A percentile compares a stretch with the other conserved stretches of the same genome.
Conservation (phyloP, 805 yeast genomes). For the Candida ascalaphidarum region DNA sequence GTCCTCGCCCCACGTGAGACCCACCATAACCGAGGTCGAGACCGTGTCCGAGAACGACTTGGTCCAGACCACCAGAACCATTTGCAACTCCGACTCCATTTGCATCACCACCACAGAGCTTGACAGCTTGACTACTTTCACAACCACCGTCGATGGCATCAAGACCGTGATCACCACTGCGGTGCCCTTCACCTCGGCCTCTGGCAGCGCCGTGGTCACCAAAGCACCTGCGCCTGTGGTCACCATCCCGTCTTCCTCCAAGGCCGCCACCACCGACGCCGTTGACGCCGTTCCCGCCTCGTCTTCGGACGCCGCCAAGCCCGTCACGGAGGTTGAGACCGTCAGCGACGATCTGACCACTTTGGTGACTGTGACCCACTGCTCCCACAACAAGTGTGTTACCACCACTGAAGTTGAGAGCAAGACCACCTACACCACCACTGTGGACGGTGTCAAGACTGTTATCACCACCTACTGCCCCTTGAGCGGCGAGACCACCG, state of each 20-base stretch:
- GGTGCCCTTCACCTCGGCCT: constrained; percentile 12
- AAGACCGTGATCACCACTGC: constrained; percentile 29
- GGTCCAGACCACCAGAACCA: constrained; percentile 16
- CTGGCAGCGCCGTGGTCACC: background rate
- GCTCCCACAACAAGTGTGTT: constrained; percentile 17
- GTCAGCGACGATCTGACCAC: constrained; percentile 3
- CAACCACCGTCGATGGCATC: constrained; percentile 29
- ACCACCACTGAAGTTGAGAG: constrained; percentile 6
- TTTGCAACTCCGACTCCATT: constrained; percentile 23
- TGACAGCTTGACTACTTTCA: constrained; percentile 22
- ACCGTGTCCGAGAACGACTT: constrained; percentile 8
- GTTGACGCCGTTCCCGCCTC: constrained; percentile 1
- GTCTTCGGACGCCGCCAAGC: constrained; percentile 1
- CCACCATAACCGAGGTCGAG: constrained; percentile 2
- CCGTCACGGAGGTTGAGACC: constrained; percentile 1
- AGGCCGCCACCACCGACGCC: constrained; percentile 1
- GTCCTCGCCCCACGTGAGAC: background rate
- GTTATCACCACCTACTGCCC: constrained; percentile 8
- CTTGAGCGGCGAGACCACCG: constrained; percentile 1
- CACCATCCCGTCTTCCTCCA: background rate
- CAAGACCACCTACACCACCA: constrained; percentile 15
- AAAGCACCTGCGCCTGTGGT: background rate
- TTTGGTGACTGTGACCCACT: constrained; percentile 17
- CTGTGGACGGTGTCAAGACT: constrained; percentile 4
- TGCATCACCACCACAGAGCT: constrained; percentile 27